These are phyloP conservation scores for Paramecium sexaurelia DNA, from an alignment of 73 alveolate genomes.

Conservation along the genomic window DNA sequence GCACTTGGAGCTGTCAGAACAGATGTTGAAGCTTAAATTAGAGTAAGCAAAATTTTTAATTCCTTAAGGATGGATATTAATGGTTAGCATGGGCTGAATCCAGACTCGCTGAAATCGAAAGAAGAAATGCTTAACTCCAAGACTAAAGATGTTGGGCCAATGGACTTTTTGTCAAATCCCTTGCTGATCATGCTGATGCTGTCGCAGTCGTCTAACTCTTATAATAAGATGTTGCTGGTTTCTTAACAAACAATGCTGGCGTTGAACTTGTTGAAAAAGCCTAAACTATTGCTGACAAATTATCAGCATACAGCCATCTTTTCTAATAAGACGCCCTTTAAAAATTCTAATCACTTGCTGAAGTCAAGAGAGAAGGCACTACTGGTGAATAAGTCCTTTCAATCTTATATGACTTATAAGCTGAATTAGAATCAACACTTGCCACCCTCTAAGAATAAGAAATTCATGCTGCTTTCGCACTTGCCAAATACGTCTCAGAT, in stretches of 20 bases:
- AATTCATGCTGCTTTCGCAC: constrained; percentile 54
- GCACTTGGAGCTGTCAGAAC: constrained; percentile 22
- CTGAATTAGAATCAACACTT: constrained; percentile 45
- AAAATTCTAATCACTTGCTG: constrained; percentile 52
- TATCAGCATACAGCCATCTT: constrained; percentile 49
- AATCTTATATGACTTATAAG: constrained; percentile 26
- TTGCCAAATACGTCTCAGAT: constrained; percentile 52
- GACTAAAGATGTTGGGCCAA: constrained; percentile 56
- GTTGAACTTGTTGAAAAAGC: constrained; percentile 40
- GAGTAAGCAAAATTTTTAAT: not conserved
- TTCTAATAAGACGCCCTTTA: constrained; percentile 53
- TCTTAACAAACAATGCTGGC: constrained; percentile 32
- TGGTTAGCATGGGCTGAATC: constrained; percentile 49
- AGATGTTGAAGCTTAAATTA: constrained; percentile 52
- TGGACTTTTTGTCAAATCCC: constrained; percentile 50
- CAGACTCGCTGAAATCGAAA: constrained; percentile 56
- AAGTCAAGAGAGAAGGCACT: constrained; percentile 59
- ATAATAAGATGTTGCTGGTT: constrained; percentile 54
- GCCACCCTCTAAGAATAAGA: constrained; percentile 55
- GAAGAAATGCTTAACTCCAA: constrained; percentile 15
- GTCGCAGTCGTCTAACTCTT: constrained; percentile 29
- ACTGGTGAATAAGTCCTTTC: constrained; percentile 58
- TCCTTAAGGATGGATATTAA: constrained; percentile 21
- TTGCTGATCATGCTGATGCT: constrained; percentile 57
- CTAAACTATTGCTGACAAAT: constrained; percentile 27